These are phyloP conservation scores for Neurospora sp. DNA, from an alignment of 495 filamentous ascomycete species.

Conservation along the genomic window DNA sequence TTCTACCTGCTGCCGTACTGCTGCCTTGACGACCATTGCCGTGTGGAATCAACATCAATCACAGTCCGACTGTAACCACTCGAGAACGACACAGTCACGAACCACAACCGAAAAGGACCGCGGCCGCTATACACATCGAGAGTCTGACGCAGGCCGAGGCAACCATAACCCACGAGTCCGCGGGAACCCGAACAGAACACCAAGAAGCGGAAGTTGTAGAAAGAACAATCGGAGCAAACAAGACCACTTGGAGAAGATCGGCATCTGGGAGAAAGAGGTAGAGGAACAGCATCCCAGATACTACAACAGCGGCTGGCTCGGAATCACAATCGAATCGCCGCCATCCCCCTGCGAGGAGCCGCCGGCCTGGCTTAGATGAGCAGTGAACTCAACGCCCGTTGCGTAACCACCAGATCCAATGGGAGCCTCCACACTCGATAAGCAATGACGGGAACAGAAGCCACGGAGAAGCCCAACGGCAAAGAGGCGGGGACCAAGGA, in stretches of 20 bases:
- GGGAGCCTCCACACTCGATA: conserved; percentile 27
- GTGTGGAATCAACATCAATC: background rate
- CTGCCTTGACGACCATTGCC: background rate
- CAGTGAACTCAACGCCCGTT: conserved; percentile 37
- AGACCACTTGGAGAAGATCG: background rate
- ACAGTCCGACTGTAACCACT: background rate
- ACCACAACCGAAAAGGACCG: background rate
- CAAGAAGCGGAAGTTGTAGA: background rate
- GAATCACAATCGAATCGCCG: conserved; percentile 24
- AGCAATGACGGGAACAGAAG: conserved; percentile 29
- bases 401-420: conserved; percentile 43
- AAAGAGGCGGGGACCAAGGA: conserved; percentile 35
- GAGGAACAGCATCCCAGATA: background rate
- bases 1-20: background rate
- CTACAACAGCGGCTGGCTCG: conserved; percentile 10
- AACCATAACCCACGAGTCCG: background rate
- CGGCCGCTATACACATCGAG: background rate
- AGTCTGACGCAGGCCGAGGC: background rate
- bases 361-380: conserved; percentile 37
- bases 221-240: background rate
- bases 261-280: background rate
- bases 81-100: background rate
- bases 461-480: conserved; percentile 38
- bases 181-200: conserved; percentile 4
- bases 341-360: conserved; percentile 36